phyloP scores from a whole-genome alignment of 2,329 filamentous ascomycete species.

The Blastomyces silverae region DNA sequence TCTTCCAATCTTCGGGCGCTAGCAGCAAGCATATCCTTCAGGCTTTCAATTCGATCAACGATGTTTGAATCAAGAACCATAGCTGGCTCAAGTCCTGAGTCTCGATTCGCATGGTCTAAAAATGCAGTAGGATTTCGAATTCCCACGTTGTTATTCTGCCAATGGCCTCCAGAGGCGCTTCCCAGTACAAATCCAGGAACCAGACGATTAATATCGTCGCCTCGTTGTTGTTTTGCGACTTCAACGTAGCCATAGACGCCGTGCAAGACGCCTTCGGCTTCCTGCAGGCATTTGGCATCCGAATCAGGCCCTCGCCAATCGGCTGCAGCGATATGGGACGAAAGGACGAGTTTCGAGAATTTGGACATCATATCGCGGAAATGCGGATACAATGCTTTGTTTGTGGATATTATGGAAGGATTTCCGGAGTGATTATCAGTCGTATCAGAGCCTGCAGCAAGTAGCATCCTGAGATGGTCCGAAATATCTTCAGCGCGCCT shows the following conservation, averaged over 20 bases:
- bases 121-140: slow-evolving; percentile 64
- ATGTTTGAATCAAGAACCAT: slow-evolving; percentile 67
- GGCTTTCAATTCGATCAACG: slow-evolving; percentile 75
- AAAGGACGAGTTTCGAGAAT: slow-evolving; percentile 97
- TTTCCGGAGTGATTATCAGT: slow-evolving; percentile 98
- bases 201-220: slow-evolving; percentile 86
- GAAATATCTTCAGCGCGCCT: slow-evolving; percentile 95
- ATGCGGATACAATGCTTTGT: slow-evolving; percentile 93
- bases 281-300: slow-evolving; percentile 87
- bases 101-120: slow-evolving; percentile 70
- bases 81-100: slow-evolving; percentile 63
- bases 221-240: slow-evolving; percentile 84
- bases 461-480: slow-evolving; percentile 82
- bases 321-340: slow-evolving; percentile 91
- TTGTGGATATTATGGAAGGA: slow-evolving; percentile 97
- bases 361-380: slow-evolving; percentile 99
- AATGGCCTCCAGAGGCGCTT: slow-evolving; percentile 75
- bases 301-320: slow-evolving; percentile 95
- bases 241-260: slow-evolving; percentile 96
- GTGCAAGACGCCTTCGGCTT: slow-evolving; percentile 91
- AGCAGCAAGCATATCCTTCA: slow-evolving; percentile 76
- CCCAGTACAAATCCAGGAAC: slow-evolving; percentile 90
- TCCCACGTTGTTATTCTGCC: slow-evolving; percentile 62
- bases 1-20: slow-evolving; percentile 84
- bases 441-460: slow-evolving; percentile 93